Conservation (phyloP, 208 protist genomes). For the Trypanosoma theileri region DNA sequence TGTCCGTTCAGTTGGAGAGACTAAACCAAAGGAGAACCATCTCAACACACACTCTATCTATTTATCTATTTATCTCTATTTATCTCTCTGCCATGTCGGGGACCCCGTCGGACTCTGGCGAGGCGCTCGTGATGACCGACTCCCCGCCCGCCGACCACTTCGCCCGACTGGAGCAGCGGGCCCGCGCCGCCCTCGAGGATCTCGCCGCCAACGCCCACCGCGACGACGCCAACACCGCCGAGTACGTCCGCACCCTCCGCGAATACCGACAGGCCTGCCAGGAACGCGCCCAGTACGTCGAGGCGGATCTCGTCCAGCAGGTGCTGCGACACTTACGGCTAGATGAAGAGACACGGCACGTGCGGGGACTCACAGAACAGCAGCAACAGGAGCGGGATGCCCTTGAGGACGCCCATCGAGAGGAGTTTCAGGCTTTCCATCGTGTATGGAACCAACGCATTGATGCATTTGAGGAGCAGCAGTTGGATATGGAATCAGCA, state of each 20-base stretch:
- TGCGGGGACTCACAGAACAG: conserved; percentile 83
- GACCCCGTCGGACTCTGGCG: background rate
- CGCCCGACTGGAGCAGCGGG: conserved; percentile 60
- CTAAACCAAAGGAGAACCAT: too few species aligned
- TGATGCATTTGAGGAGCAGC: conserved; percentile 82
- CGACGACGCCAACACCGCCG: conserved; percentile 40
- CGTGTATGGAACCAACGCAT: conserved; percentile 85
- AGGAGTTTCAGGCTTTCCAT: conserved; percentile 89
- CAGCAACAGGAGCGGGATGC: conserved; percentile 84
- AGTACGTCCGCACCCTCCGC: conserved; percentile 63
- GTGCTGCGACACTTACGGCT: conserved; percentile 85
- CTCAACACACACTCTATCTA: too few species aligned
- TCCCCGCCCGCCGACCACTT: conserved; percentile 46
- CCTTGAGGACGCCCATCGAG: conserved; percentile 84
- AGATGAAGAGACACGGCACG: conserved; percentile 88
- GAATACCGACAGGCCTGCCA: conserved; percentile 83
- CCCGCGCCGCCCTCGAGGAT: conserved; percentile 66
- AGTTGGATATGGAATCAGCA: conserved; percentile 73
- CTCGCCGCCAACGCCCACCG: conserved; percentile 56
- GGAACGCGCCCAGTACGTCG: conserved; percentile 83
- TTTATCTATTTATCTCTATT: too few species aligned
- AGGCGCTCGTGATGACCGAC: conserved; percentile 10
- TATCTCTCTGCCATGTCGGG: too few species aligned
- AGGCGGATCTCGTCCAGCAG: conserved; percentile 91
- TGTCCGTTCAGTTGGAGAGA: too few species aligned